These are phyloP conservation scores for Schoenoplectus triqueter DNA, from an alignment of 202 grass and related monocot genomes.

Conservation along the genomic window DNA sequence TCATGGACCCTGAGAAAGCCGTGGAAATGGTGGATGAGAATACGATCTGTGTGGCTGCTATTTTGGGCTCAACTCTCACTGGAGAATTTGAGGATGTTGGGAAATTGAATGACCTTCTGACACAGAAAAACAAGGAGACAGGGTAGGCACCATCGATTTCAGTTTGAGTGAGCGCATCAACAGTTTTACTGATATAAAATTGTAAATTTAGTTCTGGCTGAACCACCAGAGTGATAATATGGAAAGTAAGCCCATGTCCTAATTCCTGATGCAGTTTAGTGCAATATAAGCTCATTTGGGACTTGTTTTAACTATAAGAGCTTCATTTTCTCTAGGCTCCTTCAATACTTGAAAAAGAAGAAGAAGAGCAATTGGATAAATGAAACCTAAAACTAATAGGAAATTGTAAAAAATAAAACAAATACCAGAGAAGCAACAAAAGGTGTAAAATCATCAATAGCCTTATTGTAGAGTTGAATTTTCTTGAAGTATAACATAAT, in stretches of 20 bases:
- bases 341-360: background rate
- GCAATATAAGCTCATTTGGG: background rate
- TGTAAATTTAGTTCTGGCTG: background rate
- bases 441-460: background rate
- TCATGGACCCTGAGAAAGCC: conserved; percentile 91
- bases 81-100: conserved; percentile 89
- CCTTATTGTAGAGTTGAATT: conserved; percentile 10
- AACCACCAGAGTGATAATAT: background rate
- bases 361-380: background rate
- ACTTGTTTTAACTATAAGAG: background rate
- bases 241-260: background rate
- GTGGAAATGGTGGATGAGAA: conserved; percentile 94
- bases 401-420: background rate
- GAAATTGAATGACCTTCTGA: conserved; percentile 66
- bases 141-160: conserved; percentile 49
- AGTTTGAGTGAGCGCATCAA: background rate
- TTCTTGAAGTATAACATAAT: background rate
- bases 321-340: conserved; percentile 1
- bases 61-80: conserved; percentile 87
- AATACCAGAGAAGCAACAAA: conserved; percentile 6
- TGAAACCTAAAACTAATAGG: background rate
- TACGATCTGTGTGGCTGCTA: conserved; percentile 87
- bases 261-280: background rate
- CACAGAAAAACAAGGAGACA: conserved; percentile 86
- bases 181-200: background rate